Evolutionary conservation across 495 filamentous ascomycete species (phyloP), one percentile per base, ranked within the genome.

Genomic region (Opeltia flavorubescens): DNA sequence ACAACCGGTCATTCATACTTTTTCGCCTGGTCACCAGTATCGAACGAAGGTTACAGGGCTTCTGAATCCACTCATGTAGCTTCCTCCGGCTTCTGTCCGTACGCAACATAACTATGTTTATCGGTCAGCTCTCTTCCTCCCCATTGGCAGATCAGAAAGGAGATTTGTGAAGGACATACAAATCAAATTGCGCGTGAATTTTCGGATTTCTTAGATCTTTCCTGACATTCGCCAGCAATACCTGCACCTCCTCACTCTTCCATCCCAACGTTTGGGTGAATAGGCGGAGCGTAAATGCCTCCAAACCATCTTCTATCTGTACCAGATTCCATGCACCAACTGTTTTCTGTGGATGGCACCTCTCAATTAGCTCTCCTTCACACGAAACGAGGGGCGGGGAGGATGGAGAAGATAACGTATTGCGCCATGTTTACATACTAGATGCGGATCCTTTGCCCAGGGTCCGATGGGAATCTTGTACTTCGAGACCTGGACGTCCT

Each of bases 251-350:
- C n/a, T 72, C 68, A 24, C 68, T 62, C 0, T 61, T 66, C 72
- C 76, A 77, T 1, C 72, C 71, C 8, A 76, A 60, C 0, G 74
- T 68, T 11, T 66, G 66, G 4, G 74, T 78, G 39, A 76, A 76
- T 3, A 71, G 53, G 1, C 59, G 63, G 36, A 70, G 47, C 18
- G 62, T 65, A 47, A 70, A 68, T 0, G 62, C 59, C 34, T 64
- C 59, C 1, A 71, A 54, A 5, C 67, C 65, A 52, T 71, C 63
- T 35, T 61, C 35, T 35, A 69, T 60, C 21, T 69, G 66, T 21
- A 65, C 60, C 26, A 66, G 57, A 17, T 70, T 55, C 15, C 51
- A 57, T 1, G 52, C 46, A 13, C 55, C 55, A 1, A 54, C 33
- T 25, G 55, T 49, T 40, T 54, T 51, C 48, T 50, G 17, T 18